A percentile compares a stretch with the other conserved stretches of the same genome.
Evolutionary conservation across 1,284 basidiomycete genomes (phyloP).

Genomic region (Microbotryum intermedium): DNA sequence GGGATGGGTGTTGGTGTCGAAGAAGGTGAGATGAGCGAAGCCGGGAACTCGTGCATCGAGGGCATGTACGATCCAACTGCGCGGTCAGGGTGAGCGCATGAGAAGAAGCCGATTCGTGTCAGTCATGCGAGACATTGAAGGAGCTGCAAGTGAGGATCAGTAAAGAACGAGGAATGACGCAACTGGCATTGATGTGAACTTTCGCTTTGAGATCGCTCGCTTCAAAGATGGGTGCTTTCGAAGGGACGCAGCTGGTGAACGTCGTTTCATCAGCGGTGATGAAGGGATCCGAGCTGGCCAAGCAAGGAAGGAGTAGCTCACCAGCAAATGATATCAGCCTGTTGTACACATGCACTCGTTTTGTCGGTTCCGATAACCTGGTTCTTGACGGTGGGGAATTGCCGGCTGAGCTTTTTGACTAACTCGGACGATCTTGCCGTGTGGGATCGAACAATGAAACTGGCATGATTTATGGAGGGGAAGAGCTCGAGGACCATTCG

Average conservation of each 20-base stretch:
- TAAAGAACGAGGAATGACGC: neutral
- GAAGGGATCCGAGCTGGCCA: too few relatives aligned
- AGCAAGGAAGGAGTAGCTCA: neutral
- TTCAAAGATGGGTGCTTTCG: conserved; percentile 22
- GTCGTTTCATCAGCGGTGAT: neutral
- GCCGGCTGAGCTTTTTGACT: neutral
- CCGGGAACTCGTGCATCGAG: conserved; percentile 30
- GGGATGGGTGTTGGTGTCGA: neutral
- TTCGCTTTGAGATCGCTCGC: conserved; percentile 7
- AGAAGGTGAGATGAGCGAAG: conserved; percentile 11
- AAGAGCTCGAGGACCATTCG: conserved; percentile 27
- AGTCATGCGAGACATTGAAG: neutral
- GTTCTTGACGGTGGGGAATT: neutral
- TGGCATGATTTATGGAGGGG: conserved; percentile 3
- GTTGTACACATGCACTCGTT: neutral
- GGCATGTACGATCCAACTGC: conserved; percentile 32
- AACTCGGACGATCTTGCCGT: conserved; percentile 2
- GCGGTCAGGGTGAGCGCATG: neutral
- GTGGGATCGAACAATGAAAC: conserved; percentile 9
- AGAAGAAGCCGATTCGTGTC: neutral
- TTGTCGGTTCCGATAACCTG: neutral
- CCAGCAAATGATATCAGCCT: conserved; percentile 31
- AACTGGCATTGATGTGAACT: conserved; percentile 27
- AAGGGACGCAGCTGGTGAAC: conserved; percentile 27
- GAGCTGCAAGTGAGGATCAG: neutral